Percentiles rank a stretch among this genome's conserved stretches.
These are phyloP conservation scores for Syzygium oleosum DNA, from an alignment of 345 rosid species.

Conservation along the genomic window DNA sequence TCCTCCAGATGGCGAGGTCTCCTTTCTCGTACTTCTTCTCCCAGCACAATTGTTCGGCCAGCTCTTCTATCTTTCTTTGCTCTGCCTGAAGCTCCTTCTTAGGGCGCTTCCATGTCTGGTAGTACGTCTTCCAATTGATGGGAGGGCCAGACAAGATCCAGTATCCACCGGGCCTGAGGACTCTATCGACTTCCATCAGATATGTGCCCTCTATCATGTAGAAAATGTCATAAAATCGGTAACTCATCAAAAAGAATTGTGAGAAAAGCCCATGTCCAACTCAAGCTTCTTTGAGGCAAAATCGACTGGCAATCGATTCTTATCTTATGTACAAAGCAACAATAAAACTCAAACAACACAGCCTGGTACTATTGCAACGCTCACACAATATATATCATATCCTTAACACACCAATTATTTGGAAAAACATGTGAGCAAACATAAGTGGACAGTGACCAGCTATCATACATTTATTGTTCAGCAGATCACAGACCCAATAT, in stretches of 20 bases:
- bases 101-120: conserved; percentile 82
- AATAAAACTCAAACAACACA: neutral
- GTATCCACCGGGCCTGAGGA: conserved; percentile 95
- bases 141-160: conserved; percentile 99
- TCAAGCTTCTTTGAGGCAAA: neutral
- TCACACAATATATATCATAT: neutral
- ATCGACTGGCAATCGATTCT: neutral
- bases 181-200: conserved; percentile 94
- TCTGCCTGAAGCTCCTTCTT: conserved; percentile 75
- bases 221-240: neutral
- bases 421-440: neutral
- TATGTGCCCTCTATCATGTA: conserved; percentile 56
- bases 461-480: neutral
- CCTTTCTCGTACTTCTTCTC: conserved; percentile 99
- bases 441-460: neutral
- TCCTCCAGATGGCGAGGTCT: conserved; percentile 76
- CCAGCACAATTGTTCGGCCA: conserved; percentile 89
- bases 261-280: neutral
- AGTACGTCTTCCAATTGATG: conserved; percentile 87
- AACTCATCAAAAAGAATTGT: neutral
- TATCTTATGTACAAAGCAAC: neutral
- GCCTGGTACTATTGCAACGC: neutral
- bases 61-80: conserved; percentile 71
- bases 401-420: neutral
- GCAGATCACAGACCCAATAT: neutral